Evolutionary conservation across 2,329 filamentous ascomycete genomes (phyloP).

Genomic region (Cucurbitaria berberidis): DNA sequence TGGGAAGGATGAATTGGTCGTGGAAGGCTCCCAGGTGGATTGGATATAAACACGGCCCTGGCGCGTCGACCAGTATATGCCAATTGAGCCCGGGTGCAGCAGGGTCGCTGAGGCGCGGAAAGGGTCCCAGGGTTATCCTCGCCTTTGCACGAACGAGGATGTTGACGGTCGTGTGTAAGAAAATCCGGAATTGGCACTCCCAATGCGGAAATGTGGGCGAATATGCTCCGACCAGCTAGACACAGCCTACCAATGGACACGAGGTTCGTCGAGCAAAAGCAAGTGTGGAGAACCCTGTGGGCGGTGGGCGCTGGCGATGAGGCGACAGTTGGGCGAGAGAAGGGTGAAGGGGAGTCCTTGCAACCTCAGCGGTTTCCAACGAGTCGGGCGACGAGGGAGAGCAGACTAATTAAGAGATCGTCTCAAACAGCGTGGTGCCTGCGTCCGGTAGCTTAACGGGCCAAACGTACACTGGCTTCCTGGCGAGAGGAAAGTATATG

Average conservation of each 20-base stretch:
- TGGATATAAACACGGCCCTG: conserved; percentile 47
- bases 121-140: conserved; percentile 47
- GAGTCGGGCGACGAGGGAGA: conserved; percentile 28
- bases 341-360: conserved; percentile 47
- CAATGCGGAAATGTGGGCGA: conserved; percentile 48
- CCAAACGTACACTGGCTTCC: conserved; percentile 37
- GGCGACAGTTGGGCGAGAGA: conserved; percentile 36
- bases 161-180: conserved; percentile 30
- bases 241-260: conserved; percentile 41
- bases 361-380: conserved; percentile 38
- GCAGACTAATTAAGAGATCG: conserved; percentile 37
- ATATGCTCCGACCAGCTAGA: conserved; percentile 35
- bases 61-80: conserved; percentile 42
- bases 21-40: conserved; percentile 39
- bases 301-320: conserved; percentile 33
- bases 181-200: conserved; percentile 42
- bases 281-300: conserved; percentile 44
- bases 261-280: conserved; percentile 37
- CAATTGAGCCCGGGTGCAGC: conserved; percentile 48
- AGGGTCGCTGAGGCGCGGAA: conserved; percentile 43
- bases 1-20: conserved; percentile 35
- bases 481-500: conserved; percentile 39
- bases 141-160: conserved; percentile 44
- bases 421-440: conserved; percentile 46
- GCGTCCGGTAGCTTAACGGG: conserved; percentile 40